These are phyloP conservation scores for Rubus parviflorus DNA, from an alignment of 306 rosid species.

Conservation along the genomic window DNA sequence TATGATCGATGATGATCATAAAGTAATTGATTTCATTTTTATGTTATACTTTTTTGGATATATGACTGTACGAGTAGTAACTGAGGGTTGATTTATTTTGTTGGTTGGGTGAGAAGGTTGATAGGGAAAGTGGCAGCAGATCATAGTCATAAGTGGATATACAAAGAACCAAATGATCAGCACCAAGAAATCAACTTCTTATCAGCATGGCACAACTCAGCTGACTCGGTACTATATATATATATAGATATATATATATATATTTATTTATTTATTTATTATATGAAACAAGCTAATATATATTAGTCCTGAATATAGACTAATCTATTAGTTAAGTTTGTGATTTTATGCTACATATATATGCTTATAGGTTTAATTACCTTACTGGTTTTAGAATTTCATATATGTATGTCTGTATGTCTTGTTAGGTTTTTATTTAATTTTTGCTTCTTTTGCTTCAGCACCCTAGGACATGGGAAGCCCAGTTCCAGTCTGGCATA, in stretches of 20 bases:
- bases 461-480: conserved; percentile 99
- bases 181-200: conserved; percentile 88
- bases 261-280: too few relatives aligned
- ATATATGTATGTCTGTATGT: conserved; percentile 1
- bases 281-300: not conserved
- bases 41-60: not conserved
- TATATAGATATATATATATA: too few relatives aligned
- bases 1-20: not conserved
- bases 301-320: not conserved
- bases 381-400: conserved; percentile 15
- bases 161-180: conserved; percentile 83
- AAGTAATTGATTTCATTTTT: too few relatives aligned
- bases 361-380: not conserved
- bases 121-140: conserved; percentile 98
- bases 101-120: conserved; percentile 52
- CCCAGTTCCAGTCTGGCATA: conserved; percentile 98
- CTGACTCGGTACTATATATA: conserved; percentile 57
- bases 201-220: conserved; percentile 94
- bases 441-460: conserved; percentile 37
- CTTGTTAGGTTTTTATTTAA: conserved; percentile 1
- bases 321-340: not conserved
- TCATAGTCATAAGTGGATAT: conserved; percentile 95
- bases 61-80: not conserved
- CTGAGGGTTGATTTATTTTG: not conserved
- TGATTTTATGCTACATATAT: conserved; percentile 3